Percentiles rank a stretch among this genome's conserved stretches.
phyloP scores from a whole-genome alignment of 1,139 yeast genomes.

The Kodamaea plutei region DNA sequence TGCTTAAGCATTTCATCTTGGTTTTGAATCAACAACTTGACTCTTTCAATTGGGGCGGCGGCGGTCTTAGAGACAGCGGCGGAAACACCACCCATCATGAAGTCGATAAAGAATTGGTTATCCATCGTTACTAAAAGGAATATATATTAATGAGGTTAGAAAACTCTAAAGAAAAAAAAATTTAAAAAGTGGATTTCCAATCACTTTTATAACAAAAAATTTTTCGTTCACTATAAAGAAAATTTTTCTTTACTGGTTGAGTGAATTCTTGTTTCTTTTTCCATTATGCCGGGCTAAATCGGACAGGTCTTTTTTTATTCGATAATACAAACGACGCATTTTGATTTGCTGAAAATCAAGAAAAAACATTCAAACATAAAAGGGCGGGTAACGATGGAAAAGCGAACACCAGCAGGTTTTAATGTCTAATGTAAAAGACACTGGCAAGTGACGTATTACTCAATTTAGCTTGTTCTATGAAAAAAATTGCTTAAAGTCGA shows the following conservation, averaged over 20 bases:
- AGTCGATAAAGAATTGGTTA: conserved; percentile 26
- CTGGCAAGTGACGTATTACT: too few species aligned
- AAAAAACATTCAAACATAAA: conserved; percentile 5
- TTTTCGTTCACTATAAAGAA: conserved; percentile 1
- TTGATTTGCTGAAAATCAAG: conserved; percentile 6
- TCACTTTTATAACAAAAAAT: neutral
- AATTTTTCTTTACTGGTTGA: conserved; percentile 5
- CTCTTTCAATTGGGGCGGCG: conserved; percentile 55
- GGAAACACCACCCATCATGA: conserved; percentile 55
- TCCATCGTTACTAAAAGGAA: conserved; percentile 14
- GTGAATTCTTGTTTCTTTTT: conserved; percentile 3
- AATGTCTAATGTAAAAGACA: too few species aligned
- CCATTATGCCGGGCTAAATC: conserved; percentile 7
- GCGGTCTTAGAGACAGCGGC: conserved; percentile 56
- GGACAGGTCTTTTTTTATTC: conserved; percentile 5
- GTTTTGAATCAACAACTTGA: conserved; percentile 50
- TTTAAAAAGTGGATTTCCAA: neutral
- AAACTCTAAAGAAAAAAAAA: conserved; percentile 7
- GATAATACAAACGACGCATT: conserved; percentile 5
- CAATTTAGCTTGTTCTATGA: too few species aligned
- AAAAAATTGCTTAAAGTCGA: too few species aligned
- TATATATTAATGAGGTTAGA: conserved; percentile 8
- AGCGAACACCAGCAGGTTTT: too few species aligned
- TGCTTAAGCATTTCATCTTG: conserved; percentile 54
- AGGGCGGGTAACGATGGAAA: conserved; percentile 8